Evolutionary conservation across 129 eudicot genomes (phyloP).

Genomic region (Ambrosia artemisiifolia): DNA sequence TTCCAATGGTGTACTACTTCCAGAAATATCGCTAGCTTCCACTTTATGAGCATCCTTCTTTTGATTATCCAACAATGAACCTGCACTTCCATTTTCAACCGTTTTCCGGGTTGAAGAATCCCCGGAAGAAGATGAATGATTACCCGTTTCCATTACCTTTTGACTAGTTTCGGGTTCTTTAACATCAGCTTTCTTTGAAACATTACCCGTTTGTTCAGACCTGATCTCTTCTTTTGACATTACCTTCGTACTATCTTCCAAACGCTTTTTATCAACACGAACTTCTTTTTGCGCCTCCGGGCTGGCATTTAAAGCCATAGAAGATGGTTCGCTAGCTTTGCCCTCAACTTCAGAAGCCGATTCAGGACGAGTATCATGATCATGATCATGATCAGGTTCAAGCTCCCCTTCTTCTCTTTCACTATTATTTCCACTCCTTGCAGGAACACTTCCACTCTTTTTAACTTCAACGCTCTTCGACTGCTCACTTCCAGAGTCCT

Average conservation of each 20-base stretch:
- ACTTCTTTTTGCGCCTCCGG: slow-evolving; percentile 28
- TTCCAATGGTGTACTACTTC: slow-evolving; percentile 29
- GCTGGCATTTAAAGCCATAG: slow-evolving; percentile 19
- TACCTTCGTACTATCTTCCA: slow-evolving; percentile 19
- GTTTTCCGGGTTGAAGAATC: slow-evolving; percentile 27
- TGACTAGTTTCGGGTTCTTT: slow-evolving; percentile 30
- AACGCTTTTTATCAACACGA: slow-evolving; percentile 23
- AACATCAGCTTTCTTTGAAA: slow-evolving; percentile 38
- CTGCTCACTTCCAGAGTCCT: slow-evolving; percentile 85
- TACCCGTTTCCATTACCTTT: slow-evolving; percentile 19
- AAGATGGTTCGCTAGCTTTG: slow-evolving; percentile 31
- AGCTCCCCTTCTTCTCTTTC: slow-evolving; percentile 98
- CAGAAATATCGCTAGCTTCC: slow-evolving; percentile 19
- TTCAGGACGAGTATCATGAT: slow-evolving; percentile 63
- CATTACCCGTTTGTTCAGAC: slow-evolving; percentile 18
- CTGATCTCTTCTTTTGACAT: slow-evolving; percentile 30
- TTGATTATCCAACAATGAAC: slow-evolving; percentile 28
- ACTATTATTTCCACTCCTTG: slow-evolving; percentile 61
- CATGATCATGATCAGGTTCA: slow-evolving; percentile 84
- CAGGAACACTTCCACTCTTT: slow-evolving; percentile 57
- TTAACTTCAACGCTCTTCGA: slow-evolving; percentile 70
- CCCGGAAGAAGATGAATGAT: slow-evolving; percentile 28
- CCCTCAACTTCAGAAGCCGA: slow-evolving; percentile 27
- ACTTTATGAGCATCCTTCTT: slow-evolving; percentile 35
- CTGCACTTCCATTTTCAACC: slow-evolving; percentile 32